These are phyloP conservation scores for Colletotrichum godetiae DNA, from an alignment of 2,329 filamentous ascomycete genomes.

Conservation along the genomic window DNA sequence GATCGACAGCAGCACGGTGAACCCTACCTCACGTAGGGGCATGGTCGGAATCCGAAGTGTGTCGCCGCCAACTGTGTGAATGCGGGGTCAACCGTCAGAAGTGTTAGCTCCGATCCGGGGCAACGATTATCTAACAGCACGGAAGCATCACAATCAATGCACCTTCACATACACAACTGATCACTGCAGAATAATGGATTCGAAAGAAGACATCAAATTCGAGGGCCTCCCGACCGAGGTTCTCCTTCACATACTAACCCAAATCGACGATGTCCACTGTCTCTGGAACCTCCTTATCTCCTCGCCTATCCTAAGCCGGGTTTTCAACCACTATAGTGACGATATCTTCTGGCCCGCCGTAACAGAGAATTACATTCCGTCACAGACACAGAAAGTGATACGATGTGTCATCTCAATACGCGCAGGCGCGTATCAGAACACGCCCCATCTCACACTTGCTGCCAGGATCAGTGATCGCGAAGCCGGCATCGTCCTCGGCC, in stretches of 20 bases:
- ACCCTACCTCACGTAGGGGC: background rate
- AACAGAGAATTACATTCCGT: background rate
- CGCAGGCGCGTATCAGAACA: slow-evolving; percentile 11
- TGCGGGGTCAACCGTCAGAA: slow-evolving; percentile 24
- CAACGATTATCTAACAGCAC: background rate
- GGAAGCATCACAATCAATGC: background rate
- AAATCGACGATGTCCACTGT: slow-evolving; percentile 15
- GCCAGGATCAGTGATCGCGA: slow-evolving; percentile 22
- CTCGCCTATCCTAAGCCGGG: slow-evolving; percentile 16
- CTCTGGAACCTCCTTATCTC: slow-evolving; percentile 20
- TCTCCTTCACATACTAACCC: slow-evolving; percentile 20
- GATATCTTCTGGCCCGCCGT: slow-evolving; percentile 20
- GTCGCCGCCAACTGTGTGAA: background rate
- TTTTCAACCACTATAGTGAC: slow-evolving; percentile 9
- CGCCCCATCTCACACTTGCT: background rate
- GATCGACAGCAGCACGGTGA: slow-evolving; percentile 6
- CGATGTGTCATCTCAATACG: slow-evolving; percentile 13
- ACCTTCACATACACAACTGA: too few species aligned
- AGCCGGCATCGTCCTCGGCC: slow-evolving; percentile 25
- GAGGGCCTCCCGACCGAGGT: slow-evolving; percentile 25
- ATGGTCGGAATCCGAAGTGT: background rate
- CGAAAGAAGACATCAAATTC: background rate
- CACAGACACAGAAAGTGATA: slow-evolving; percentile 24
- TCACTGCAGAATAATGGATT: background rate
- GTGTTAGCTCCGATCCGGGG: background rate